These are phyloP conservation scores for Abrus pulchellus DNA, from an alignment of 306 rosid genomes.

Conservation along the genomic window DNA sequence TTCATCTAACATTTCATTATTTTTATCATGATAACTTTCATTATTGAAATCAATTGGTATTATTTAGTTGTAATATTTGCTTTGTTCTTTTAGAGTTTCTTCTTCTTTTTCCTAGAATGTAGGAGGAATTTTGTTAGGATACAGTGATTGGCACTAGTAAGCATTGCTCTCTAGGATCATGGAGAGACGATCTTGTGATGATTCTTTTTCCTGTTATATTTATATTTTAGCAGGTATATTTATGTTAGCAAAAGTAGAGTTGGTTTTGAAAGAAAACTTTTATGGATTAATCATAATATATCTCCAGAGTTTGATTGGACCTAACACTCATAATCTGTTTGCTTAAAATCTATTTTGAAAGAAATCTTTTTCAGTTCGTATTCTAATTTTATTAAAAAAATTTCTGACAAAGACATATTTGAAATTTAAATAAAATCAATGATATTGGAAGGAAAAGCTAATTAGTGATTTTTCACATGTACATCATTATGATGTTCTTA, in stretches of 20 bases:
- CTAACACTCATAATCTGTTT: not conserved
- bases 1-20: not conserved
- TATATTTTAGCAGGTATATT: not conserved
- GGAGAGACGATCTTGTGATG: not conserved
- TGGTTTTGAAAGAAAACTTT: not conserved
- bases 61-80: slow-evolving; percentile 15
- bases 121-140: not conserved
- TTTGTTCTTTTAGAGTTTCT: slow-evolving; percentile 1
- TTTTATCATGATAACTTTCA: not conserved
- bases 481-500: not conserved
- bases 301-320: slow-evolving; percentile 5
- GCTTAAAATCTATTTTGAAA: slow-evolving; percentile 17
- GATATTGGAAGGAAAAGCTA: slow-evolving; percentile 21
- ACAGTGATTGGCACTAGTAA: not conserved
- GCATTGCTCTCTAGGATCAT: not conserved
- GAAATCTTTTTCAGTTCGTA: not conserved
- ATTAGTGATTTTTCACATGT: slow-evolving; percentile 29
- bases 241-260: not conserved
- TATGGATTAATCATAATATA: not conserved
- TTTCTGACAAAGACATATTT: not conserved
- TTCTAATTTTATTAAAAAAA: not conserved
- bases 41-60: not conserved
- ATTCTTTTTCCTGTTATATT: not conserved
- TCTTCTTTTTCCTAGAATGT: not conserved
- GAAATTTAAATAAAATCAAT: not conserved